These are phyloP conservation scores for Diaporthe helianthi DNA, from an alignment of 2,329 filamentous ascomycete genomes.

Conservation along the genomic window DNA sequence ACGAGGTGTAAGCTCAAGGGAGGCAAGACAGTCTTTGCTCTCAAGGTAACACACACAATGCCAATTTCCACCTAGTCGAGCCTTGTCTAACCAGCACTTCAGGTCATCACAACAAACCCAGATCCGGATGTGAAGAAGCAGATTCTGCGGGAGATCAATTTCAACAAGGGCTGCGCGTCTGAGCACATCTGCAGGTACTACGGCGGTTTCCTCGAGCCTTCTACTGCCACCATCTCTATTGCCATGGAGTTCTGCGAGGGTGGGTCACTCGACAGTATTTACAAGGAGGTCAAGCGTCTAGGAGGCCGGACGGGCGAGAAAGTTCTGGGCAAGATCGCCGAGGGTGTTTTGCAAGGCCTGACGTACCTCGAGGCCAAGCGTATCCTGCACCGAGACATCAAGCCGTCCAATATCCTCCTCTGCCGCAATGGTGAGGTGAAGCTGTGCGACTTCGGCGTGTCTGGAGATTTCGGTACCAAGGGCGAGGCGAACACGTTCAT, in stretches of 20 bases:
- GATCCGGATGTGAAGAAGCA: constrained; percentile 99
- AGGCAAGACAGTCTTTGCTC: constrained; percentile 91
- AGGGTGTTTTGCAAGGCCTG: constrained; percentile 90
- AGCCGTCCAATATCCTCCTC: constrained; percentile 94
- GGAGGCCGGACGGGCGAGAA: constrained; percentile 96
- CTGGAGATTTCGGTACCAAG: constrained; percentile 97
- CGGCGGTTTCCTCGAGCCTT: constrained; percentile 93
- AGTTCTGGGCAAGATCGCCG: constrained; percentile 94
- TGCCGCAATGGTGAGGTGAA: constrained; percentile 94
- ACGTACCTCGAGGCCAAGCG: constrained; percentile 95
- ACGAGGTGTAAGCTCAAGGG: constrained; percentile 89
- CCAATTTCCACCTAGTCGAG: constrained; percentile 30
- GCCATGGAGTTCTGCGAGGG: constrained; percentile 99
- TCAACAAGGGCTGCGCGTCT: constrained; percentile 97
- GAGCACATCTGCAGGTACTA: constrained; percentile 98
- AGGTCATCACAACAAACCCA: constrained; percentile 98
- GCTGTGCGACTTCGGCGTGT: constrained; percentile 97
- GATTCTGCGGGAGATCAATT: constrained; percentile 93
- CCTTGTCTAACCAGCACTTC: constrained; percentile 23
- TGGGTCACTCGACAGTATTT: constrained; percentile 94
- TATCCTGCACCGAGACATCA: constrained; percentile 99
- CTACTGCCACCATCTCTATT: constrained; percentile 96
- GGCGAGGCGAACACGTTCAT: constrained; percentile 99
- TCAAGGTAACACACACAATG: constrained; percentile 71
- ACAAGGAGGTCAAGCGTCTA: constrained; percentile 94